Evolutionary conservation across 1,284 basidiomycete species (phyloP).

Genomic region (Tremellales sp.): DNA sequence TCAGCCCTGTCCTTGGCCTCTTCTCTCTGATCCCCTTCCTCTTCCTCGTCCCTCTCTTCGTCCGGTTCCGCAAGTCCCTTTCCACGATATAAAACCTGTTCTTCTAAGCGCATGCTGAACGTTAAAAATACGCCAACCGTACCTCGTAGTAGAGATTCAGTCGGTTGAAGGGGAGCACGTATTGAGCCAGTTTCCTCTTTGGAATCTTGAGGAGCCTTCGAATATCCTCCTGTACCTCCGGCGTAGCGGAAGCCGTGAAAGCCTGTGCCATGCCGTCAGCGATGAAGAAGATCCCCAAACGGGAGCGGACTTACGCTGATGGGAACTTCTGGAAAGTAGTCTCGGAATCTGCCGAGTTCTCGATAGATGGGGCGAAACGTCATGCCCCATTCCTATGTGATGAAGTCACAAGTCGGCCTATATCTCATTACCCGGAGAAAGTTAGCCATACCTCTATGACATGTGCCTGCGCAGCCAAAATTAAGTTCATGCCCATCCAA

Average conservation of each 20-base stretch:
- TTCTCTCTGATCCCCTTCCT: constrained; percentile 6
- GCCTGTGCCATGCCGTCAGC: constrained; percentile 28
- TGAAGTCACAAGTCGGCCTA: not conserved
- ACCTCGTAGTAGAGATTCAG: constrained; percentile 77
- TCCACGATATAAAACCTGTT: constrained; percentile 20
- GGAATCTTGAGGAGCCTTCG: constrained; percentile 61
- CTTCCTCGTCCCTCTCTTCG: constrained; percentile 8
- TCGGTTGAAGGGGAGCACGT: constrained; percentile 74
- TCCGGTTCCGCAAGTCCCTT: too few species aligned
- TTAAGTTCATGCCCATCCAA: constrained; percentile 2
- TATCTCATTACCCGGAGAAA: not conserved
- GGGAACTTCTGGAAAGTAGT: constrained; percentile 64
- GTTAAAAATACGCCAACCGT: too few species aligned
- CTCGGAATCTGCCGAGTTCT: constrained; percentile 64
- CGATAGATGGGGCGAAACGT: constrained; percentile 78
- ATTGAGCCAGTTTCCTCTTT: constrained; percentile 57
- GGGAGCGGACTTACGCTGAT: constrained; percentile 60
- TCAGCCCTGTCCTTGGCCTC: constrained; percentile 25
- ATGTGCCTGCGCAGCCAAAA: constrained; percentile 58
- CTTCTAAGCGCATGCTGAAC: too few species aligned
- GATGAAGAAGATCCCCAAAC: not conserved
- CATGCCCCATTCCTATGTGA: constrained; percentile 72
- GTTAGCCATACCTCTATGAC: constrained; percentile 65
- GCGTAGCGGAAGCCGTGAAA: constrained; percentile 48
- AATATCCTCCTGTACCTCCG: constrained; percentile 69